phyloP scores from a whole-genome alignment of 2,329 filamentous ascomycete genomes.

The Berkeleyomyces basicola region DNA sequence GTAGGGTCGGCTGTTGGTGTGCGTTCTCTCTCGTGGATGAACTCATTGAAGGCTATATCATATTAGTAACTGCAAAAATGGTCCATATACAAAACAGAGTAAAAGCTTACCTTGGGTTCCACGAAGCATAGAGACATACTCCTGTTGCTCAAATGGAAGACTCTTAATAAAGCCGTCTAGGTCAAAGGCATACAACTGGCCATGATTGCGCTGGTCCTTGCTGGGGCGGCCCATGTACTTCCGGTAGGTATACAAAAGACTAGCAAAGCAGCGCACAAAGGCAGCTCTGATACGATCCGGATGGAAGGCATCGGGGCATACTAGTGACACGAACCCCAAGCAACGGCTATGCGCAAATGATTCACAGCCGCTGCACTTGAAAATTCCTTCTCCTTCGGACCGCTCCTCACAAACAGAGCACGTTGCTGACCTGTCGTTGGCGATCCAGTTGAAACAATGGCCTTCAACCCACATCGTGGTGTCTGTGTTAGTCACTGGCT shows the following conservation, averaged over 20 bases:
- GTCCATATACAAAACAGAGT: neutral
- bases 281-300: constrained; percentile 44
- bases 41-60: constrained; percentile 49
- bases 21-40: constrained; percentile 66
- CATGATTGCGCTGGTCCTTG: constrained; percentile 42
- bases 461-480: constrained; percentile 73
- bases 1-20: constrained; percentile 42
- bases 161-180: constrained; percentile 49
- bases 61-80: neutral
- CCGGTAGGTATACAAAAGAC: constrained; percentile 48
- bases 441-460: constrained; percentile 56
- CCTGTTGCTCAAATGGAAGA: constrained; percentile 48
- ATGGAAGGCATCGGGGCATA: constrained; percentile 46
- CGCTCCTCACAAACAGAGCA: constrained; percentile 67
- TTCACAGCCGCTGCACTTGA: constrained; percentile 52
- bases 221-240: constrained; percentile 44
- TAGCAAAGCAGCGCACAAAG: constrained; percentile 49
- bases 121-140: constrained; percentile 46
- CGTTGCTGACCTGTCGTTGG: constrained; percentile 37
- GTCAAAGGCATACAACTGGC: constrained; percentile 46
- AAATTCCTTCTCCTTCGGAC: constrained; percentile 54
- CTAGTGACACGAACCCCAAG: constrained; percentile 44
- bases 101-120: constrained; percentile 44
- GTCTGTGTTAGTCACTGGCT: constrained; percentile 63
- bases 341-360: constrained; percentile 42